Percentiles rank a stretch among this genome's conserved stretches.
Conservation (phyloP, 331 rosid species). For the Stylosanthes scabra region DNA sequence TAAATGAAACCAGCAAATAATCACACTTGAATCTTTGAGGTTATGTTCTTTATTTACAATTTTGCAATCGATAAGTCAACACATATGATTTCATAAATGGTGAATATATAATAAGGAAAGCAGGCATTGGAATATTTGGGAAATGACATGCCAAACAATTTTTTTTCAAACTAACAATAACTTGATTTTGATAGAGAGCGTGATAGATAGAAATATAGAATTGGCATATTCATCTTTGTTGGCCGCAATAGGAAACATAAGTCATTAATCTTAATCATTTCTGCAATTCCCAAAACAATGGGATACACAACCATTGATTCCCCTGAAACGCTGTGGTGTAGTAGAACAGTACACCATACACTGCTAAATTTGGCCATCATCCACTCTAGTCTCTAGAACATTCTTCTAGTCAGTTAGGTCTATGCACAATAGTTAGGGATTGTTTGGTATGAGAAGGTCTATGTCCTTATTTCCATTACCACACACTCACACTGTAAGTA, state of each 20-base stretch:
- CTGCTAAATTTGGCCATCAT: not conserved
- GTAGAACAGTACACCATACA: not conserved
- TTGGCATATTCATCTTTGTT: constrained; percentile 5
- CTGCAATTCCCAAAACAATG: constrained; percentile 14
- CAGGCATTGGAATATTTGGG: not conserved
- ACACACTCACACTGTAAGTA: not conserved
- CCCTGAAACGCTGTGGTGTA: too few species aligned
- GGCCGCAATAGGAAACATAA: constrained; percentile 13
- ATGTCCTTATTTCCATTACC: not conserved
- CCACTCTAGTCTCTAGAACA: constrained; percentile 23
- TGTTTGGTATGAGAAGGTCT: constrained; percentile 15
- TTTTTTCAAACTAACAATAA: not conserved
- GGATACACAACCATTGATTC: too few species aligned
- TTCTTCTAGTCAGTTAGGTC: too few species aligned
- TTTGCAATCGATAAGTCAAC: constrained; percentile 6
- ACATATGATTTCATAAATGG: not conserved
- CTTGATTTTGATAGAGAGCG: too few species aligned
- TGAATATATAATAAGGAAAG: constrained; percentile 12
- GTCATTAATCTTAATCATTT: not conserved
- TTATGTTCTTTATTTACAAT: not conserved
- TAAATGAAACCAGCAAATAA: constrained; percentile 13
- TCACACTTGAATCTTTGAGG: not conserved
- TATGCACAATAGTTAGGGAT: not conserved
- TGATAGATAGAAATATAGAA: not conserved
- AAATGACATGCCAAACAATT: constrained; percentile 6